These are phyloP conservation scores for Rugosomyces carneus DNA, from an alignment of 1,284 basidiomycete species.

Conservation along the genomic window DNA sequence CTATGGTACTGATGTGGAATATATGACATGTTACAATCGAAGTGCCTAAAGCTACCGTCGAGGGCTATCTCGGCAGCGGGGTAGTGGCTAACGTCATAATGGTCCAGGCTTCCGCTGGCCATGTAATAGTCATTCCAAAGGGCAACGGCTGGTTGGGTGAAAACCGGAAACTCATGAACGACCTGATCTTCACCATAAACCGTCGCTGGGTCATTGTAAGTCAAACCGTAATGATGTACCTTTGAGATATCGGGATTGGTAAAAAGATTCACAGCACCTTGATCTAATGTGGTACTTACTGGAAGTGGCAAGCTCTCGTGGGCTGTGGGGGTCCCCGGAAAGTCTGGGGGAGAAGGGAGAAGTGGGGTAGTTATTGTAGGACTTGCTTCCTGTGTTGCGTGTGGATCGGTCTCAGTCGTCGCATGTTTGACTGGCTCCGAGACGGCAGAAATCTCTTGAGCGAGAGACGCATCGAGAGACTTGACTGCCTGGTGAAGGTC, in stretches of 20 bases:
- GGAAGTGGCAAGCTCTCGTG: slow-evolving; percentile 3
- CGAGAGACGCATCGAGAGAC: slow-evolving; percentile 22
- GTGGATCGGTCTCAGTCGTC: background rate
- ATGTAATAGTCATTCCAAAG: background rate
- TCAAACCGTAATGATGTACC: background rate
- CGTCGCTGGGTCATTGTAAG: background rate
- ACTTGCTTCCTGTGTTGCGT: slow-evolving; percentile 6
- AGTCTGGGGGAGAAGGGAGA: slow-evolving; percentile 25
- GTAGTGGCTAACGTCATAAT: background rate
- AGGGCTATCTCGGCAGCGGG: background rate
- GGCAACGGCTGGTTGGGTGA: too few species aligned
- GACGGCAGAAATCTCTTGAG: slow-evolving; percentile 6
- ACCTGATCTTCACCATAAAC: background rate
- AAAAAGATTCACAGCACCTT: background rate
- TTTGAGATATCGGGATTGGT: background rate
- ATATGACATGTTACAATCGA: background rate
- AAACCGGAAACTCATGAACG: background rate
- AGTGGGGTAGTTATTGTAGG: slow-evolving; percentile 31
- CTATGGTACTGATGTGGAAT: background rate
- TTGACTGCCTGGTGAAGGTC: slow-evolving; percentile 44
- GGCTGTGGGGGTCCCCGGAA: background rate
- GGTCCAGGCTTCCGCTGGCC: background rate
- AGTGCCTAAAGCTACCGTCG: background rate
- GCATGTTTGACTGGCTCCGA: background rate
- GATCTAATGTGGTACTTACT: slow-evolving; percentile 5